Conservation (phyloP, 108 stramenopile genomes). For the Stephanodiscus triporus region DNA sequence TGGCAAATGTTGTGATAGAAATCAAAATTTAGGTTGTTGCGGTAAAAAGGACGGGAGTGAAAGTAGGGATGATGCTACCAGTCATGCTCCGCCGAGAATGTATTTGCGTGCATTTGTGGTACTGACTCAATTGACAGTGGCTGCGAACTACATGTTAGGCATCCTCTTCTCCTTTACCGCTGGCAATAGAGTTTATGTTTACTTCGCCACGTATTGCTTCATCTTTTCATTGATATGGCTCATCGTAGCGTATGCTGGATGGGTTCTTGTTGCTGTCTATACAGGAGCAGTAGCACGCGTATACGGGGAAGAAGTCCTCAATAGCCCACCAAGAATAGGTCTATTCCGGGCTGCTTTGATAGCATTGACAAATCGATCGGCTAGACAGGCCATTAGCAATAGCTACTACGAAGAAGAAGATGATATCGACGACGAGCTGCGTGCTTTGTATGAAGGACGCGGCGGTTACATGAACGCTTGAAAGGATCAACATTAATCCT, state of each 20-base stretch:
- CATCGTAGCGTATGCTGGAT: slow-evolving; percentile 24
- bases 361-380: neutral
- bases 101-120: slow-evolving; percentile 22
- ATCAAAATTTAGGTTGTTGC: slow-evolving; percentile 23
- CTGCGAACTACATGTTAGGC: slow-evolving; percentile 43
- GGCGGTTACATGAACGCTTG: neutral
- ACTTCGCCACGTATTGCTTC: slow-evolving; percentile 46
- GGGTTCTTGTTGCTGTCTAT: slow-evolving; percentile 31
- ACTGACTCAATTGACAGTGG: slow-evolving; percentile 39
- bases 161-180: slow-evolving; percentile 48
- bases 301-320: slow-evolving; percentile 27
- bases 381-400: slow-evolving; percentile 6
- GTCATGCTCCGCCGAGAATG: slow-evolving; percentile 30
- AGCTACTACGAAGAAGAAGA: slow-evolving; percentile 25
- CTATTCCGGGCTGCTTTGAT: neutral
- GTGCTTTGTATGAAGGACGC: slow-evolving; percentile 27
- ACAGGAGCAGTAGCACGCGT: slow-evolving; percentile 22
- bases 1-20: slow-evolving; percentile 25
- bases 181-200: slow-evolving; percentile 35
- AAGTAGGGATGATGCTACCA: slow-evolving; percentile 13
- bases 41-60: slow-evolving; percentile 11
- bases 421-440: slow-evolving; percentile 38
- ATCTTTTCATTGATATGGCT: slow-evolving; percentile 49
- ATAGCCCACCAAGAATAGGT: slow-evolving; percentile 3
- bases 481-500: neutral